Base-by-base conservation (phyloP, 1,284 basidiomycete species). In the Heterobasidion occidentale region DNA sequence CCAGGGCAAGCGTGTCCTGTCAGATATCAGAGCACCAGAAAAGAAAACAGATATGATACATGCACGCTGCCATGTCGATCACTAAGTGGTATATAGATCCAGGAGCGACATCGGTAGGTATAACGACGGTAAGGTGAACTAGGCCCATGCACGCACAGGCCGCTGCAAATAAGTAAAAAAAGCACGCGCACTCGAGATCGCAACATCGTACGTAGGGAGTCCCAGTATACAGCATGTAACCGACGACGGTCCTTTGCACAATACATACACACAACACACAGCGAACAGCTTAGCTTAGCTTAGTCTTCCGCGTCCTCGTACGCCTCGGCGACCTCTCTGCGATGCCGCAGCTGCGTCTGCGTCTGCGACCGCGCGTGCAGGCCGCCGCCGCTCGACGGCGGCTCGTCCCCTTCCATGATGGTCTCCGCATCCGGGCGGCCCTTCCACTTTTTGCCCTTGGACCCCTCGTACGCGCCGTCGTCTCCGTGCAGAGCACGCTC, bases 401-500 rank as follows among this genome's bases (percentile, higher is more conserved):
- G 77, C 61, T 81, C 80, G 14, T 76, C 73, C 61, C 77, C 74
- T 65, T 83, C 81, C 50, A 73, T 69, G 46, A 81, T 81, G 15
- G 71, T 76, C 59, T 73, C 77, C 60, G 70, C 68, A 35, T 72
- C 73, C 17, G 75, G 74, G 36, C 77, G 73, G 20, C 76, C 76
- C 63, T 74, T 80, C 70, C 79, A 78, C 61, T 77, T 78, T 27
- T 42, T 42, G 36, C 75, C 58, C 59, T 71, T 74, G 35, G 60
- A 70, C 48, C 67, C 14, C 8, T 51, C 48, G 1, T 45, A 47
- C 11, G 59, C 63, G 17, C 77, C 77, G 3, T 73, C 75, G 3
- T 75, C 66, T 54, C 79, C 79, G 9, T 55, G 58, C 52, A 92
- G 74, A 1, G 89, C 89, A 55, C 77, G 75, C 68, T 94, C 92